Conservation (phyloP, 345 rosid species). For the Arabidopsis arenosa region DNA sequence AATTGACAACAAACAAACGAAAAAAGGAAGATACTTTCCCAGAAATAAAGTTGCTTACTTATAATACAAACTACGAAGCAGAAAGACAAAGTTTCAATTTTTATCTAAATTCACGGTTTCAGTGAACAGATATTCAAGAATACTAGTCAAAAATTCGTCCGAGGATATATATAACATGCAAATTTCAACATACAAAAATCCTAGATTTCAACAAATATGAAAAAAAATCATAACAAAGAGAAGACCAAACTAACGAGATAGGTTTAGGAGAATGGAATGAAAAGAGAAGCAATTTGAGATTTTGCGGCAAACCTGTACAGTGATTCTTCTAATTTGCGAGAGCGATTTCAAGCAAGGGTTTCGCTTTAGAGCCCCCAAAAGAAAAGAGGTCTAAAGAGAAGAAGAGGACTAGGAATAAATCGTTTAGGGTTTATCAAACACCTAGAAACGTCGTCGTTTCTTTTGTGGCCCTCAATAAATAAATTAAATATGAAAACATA, state of each 20-base stretch:
- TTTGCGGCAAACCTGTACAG: constrained; percentile 13
- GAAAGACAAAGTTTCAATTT: constrained; percentile 7
- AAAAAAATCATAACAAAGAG: neutral
- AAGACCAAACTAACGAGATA: neutral
- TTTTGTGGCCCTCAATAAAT: neutral
- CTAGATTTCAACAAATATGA: neutral
- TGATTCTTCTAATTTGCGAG: constrained; percentile 8
- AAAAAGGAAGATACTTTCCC: neutral
- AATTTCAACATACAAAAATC: neutral
- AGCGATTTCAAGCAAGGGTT: constrained; percentile 20
- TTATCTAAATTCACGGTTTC: neutral
- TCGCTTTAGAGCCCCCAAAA: constrained; percentile 3
- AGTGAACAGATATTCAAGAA: neutral
- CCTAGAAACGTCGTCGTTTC: neutral
- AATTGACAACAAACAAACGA: neutral
- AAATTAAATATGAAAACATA: neutral
- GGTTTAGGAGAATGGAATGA: neutral
- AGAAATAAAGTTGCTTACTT: neutral
- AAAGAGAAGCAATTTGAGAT: neutral
- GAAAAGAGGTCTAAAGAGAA: neutral
- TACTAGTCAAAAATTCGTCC: neutral
- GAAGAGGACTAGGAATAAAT: neutral
- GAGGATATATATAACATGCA: neutral
- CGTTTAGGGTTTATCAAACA: constrained; percentile 29
- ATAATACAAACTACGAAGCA: neutral